Base-by-base conservation (phyloP, 352 stramenopile genomes). In the Phytopythium boreale region DNA sequence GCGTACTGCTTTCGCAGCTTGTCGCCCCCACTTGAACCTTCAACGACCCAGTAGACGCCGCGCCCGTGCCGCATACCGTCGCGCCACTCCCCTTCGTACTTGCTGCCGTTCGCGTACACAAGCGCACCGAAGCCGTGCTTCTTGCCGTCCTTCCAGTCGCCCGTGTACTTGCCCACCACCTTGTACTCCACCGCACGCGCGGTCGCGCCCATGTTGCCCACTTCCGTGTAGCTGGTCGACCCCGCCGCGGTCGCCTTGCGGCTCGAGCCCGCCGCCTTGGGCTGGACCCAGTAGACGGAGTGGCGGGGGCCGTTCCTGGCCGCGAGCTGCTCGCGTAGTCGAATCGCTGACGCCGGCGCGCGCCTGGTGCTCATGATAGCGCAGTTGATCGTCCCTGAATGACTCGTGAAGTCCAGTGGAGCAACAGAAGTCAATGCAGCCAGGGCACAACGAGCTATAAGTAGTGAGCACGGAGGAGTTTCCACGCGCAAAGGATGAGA, bases 41-140 rank as follows among this genome's bases (percentile, higher is more conserved):
- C 71, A 6, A 81, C 77, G 41, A 94, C 76, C 88, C 88, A 97
- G 61, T 88, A 88, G 17, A 87, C 92, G 15, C 76, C 83, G 34
- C 83, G 80, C 27, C 93, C 93, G 11, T 97, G 73, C 34, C 92
- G 93, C 69, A 88, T 79, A 50, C 88, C 88, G 15, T 90, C 66
- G 7, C 75, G 49, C 80, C 92, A 97, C 60, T 95, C 82, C 14
- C 92, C 93, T 65, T 97, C 79, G 69, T 96, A 98, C 61, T 92
- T 95, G 77, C 91, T 96, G 11, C 92, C 92, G 66, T 97, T 97
- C 15, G 86, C 79, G 59, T 93, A 96, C 39, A 94, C 63, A 43
- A 97, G 88, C 31, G 82, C 90, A 14, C 96, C 96, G 62, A 92
- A 92, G 9, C 96, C 96, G 72, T 98, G 90, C 69, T 97, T 96